Evolutionary conservation across 2,329 filamentous ascomycete species (phyloP), one percentile per base, ranked within the genome.

Genomic region (Ophiosphaerella narmari): DNA sequence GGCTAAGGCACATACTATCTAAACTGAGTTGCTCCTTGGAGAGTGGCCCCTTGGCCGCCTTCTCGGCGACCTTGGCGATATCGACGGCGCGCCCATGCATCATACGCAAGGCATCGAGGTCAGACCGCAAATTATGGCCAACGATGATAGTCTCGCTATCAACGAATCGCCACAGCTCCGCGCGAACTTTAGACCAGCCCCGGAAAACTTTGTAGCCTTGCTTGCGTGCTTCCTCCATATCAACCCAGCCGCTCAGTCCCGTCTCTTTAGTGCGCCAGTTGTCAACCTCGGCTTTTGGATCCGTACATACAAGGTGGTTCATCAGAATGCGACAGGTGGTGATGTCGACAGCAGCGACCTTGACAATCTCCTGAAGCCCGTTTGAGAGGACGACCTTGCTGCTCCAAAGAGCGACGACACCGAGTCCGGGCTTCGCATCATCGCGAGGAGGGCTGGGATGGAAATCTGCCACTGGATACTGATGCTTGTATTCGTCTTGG

Each of bases 121-220:
- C 68, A 2, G 55, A 50, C 12, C 69, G 69, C 16, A 73, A 51
- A 43, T 72, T 68, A 40, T 68, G 56, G 16, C 70, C 70, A 5
- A 73, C 49, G n/a, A 73, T 46, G 39, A 73, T 67, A 33, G 69
- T 72, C 6, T 69, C 55, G 7, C 57, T 60, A 51, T 71, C 65
- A 11, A 71, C 46, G 40, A 69, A 70, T 36, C 53, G 65, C 48
- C 56, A 63, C 0, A 73, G 49, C 9, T 68, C 67, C 8, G 60
- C 43, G 5, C 69, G 67, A 41, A 62, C 67, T n/a, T 63, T 64
- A 12, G 49, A 34, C 69, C 68, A 72, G 6, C 69, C 68, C 40
- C 66, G 67, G 43, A 73, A 57, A 16, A 72, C 53, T 40, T 63
- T 69, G 56, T 65, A 73, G 0, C 64, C 68, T 13, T 46, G 41